Conservation (phyloP, 2,329 filamentous ascomycete species). For the Cladosporium cucumerinum region DNA sequence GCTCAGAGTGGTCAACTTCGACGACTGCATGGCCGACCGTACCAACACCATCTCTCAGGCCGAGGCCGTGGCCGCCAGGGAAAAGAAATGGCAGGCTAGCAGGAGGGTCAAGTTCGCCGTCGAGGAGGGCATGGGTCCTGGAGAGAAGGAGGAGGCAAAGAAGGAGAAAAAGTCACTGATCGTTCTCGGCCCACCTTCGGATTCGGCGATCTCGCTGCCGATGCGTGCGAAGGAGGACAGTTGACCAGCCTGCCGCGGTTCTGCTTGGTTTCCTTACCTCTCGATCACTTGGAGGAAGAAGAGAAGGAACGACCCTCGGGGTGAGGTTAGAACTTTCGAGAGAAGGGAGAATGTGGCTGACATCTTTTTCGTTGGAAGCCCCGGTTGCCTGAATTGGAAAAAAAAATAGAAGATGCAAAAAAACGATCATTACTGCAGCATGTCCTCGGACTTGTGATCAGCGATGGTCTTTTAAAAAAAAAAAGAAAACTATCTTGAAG, state of each 20-base stretch:
- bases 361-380: neutral
- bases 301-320: too few species aligned
- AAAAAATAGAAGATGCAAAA: neutral
- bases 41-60: neutral
- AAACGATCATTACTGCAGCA: neutral
- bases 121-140: neutral
- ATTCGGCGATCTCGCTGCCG: neutral
- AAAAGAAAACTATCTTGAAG: neutral
- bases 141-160: neutral
- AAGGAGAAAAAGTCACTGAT: neutral
- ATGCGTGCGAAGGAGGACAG: neutral
- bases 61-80: neutral
- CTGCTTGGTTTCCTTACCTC: neutral
- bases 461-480: neutral
- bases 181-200: neutral
- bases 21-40: neutral
- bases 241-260: neutral
- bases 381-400: neutral
- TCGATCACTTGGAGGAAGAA: neutral
- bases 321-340: neutral
- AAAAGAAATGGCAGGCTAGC: neutral
- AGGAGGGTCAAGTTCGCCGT: neutral
- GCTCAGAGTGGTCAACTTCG: neutral
- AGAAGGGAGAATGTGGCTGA: neutral
- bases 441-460: neutral